Evolutionary conservation across 2,329 filamentous ascomycete genomes (phyloP).

Genomic region (Myriangium duriaei): DNA sequence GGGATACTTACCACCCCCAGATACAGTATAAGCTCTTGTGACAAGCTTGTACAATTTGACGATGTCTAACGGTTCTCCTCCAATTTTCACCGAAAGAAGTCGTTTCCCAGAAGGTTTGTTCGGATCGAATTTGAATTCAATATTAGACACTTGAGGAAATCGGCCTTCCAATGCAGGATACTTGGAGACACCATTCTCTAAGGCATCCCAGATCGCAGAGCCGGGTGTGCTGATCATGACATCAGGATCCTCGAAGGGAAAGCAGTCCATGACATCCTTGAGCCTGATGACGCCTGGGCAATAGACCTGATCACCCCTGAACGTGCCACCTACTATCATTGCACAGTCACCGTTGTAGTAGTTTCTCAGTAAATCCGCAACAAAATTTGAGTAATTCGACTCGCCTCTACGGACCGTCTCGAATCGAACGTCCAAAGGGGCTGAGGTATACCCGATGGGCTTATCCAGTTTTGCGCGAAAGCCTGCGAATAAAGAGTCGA

Average conservation of each 20-base stretch:
- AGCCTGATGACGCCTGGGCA: constrained; percentile 64
- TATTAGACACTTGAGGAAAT: constrained; percentile 80
- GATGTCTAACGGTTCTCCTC: constrained; percentile 47
- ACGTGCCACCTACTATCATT: constrained; percentile 75
- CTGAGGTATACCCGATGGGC: constrained; percentile 69
- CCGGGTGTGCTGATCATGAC: constrained; percentile 64
- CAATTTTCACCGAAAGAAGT: constrained; percentile 50
- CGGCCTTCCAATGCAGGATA: constrained; percentile 74
- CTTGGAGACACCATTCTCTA: constrained; percentile 71
- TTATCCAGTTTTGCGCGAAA: constrained; percentile 69
- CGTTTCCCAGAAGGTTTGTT: constrained; percentile 47
- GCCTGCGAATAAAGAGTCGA: constrained; percentile 56
- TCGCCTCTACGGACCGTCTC: constrained; percentile 65
- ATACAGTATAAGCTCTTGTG: constrained; percentile 78
- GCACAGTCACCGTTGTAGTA: constrained; percentile 72
- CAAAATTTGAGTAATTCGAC: constrained; percentile 80
- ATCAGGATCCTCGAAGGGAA: constrained; percentile 84
- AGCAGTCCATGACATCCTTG: constrained; percentile 77
- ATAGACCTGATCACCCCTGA: constrained; percentile 80
- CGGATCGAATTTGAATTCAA: constrained; percentile 61
- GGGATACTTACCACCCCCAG: constrained; percentile 51
- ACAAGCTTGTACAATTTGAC: constrained; percentile 57
- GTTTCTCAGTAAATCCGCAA: constrained; percentile 79
- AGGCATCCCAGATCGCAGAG: constrained; percentile 58
- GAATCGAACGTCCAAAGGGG: constrained; percentile 75